Base-by-base conservation (phyloP, 208 protist species). In the Angomonas desouzai region DNA sequence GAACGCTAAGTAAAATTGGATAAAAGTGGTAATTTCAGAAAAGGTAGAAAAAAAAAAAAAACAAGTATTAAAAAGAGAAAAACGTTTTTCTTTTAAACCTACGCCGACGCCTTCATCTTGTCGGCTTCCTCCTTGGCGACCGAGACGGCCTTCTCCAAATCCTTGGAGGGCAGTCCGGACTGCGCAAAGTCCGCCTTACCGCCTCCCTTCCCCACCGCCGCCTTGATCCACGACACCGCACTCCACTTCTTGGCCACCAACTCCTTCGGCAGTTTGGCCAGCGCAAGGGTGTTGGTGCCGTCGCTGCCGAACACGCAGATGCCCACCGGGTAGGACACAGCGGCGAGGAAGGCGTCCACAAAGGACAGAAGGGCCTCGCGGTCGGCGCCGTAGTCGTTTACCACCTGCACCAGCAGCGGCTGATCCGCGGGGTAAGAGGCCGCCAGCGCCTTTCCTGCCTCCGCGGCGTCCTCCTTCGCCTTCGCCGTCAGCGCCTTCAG, bases 181-280 rank as follows among this genome's bases (percentile, higher is more conserved):
- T 97, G 92, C 9, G 92, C 92, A n/a, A 80, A 76, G 62, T 85
- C 78, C 49, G 87, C 80, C 72, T 97, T 97, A 33, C 92, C 92
- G 29, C 92, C 92, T 45, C 92, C 92, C 71, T 97, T 97, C 34
- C 92, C 92, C 29, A 89, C 76, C 9, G 83, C 76, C 9, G 81
- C 55, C 79, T 94, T 94, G 11, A 80, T 77, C 89, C 92, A 97
- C 47, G 72, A 53, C 32, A 94, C 81, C 9, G 92, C 92, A 68
- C 76, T 88, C 53, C 92, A 60, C 74, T 92, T 92, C 73, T 87
- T 93, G 36, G 60, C 74, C n/a, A 87, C 77, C 22, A 90, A 77
- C 22, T 69, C 81, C 28, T 40, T 16, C n/a, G 92, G 79, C 57
- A 97, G 71, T 38, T 69, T 45, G 30, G 91, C 81, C 23, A 94